Evolutionary conservation across 106 monocot genomes (phyloP), one percentile per base, ranked within the genome.

Genomic region (Posidonia australis): DNA sequence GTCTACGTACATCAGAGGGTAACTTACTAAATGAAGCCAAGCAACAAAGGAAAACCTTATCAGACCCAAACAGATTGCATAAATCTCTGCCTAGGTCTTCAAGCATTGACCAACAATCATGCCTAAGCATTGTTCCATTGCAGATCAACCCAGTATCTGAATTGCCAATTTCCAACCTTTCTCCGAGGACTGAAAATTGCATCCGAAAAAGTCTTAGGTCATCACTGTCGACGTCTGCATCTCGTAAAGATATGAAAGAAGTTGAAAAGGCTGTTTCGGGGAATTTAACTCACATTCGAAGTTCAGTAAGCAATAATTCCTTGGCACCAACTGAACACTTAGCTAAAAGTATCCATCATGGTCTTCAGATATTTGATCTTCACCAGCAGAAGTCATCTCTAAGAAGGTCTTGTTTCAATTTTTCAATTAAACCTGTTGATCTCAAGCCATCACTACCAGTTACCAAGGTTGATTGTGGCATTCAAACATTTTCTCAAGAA

Each of bases 311-410:
- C 45, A 82, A 60, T 20, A 78, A 44, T 64, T 74, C 43, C 16
- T 25, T 65, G 52, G 54, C 45, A 71, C 71, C 79, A 72, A 70
- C 86, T 62, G 84, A 84, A 46, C 69, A 81, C 12, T 77, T 99
- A 13, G 98, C 75, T 64, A 75, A 77, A 51, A 91, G 91, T 70
- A 77, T 99, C 18, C 77, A 73, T 22, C 87, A 67, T 28, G 98
- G 90, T 66, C 91, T 91, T 70, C 77, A 87, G 65, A 72, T 89
- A 54, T 79, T 98, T 66, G 70, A 79, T 57, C 68, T 54, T 64
- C 74, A 79, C 22, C 80, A 76, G 47, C 74, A 71, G 36, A 79
- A 46, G 46, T 67, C 74, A 22, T 58, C 76, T 64, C 42, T 77
- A 44, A 81, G 87, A 48, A 77, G 75, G 67, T 80, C 87, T 26